A percentile compares a stretch with the other conserved stretches of the same genome.
Evolutionary conservation across 2,329 filamentous ascomycete genomes (phyloP).

Genomic region (Cryphonectria carpinicola): DNA sequence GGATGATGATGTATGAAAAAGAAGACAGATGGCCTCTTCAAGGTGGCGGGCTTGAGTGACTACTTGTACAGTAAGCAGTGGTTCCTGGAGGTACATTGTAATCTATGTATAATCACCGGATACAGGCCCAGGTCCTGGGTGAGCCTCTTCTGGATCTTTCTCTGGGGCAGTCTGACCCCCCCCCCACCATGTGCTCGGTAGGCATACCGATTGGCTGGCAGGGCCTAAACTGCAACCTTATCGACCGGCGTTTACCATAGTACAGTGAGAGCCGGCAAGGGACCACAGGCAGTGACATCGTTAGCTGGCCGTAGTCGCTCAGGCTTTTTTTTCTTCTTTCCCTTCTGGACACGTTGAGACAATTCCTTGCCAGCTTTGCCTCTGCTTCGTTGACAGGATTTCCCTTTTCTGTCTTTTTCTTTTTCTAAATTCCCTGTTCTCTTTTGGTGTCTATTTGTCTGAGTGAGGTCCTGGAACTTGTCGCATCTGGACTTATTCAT

Average conservation of each 20-base stretch:
- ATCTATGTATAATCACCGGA: background rate
- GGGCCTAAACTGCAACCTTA: constrained; percentile 2
- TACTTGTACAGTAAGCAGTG: background rate
- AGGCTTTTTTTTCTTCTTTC: constrained; percentile 5
- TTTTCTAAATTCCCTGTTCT: background rate
- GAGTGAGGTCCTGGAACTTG: background rate
- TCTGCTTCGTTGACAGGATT: background rate
- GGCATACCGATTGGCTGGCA: constrained; percentile 3
- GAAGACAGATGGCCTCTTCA: constrained; percentile 5
- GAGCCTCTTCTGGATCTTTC: constrained; percentile 15
- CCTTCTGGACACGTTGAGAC: constrained; percentile 27
- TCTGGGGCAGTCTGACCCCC: background rate
- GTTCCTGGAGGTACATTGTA: background rate
- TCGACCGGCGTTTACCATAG: constrained; percentile 7
- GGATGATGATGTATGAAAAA: background rate
- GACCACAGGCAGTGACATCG: constrained; percentile 12
- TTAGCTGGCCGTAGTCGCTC: constrained; percentile 4
- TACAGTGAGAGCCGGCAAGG: background rate
- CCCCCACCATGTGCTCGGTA: constrained; percentile 7
- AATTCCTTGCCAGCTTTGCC: constrained; percentile 16
- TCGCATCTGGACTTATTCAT: background rate
- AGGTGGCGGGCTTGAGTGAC: background rate
- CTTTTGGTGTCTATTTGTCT: background rate
- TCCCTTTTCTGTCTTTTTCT: background rate
- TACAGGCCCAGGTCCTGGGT: background rate